Conservation (phyloP, 176 grass and related monocot species). For the Oryza brachyantha region DNA sequence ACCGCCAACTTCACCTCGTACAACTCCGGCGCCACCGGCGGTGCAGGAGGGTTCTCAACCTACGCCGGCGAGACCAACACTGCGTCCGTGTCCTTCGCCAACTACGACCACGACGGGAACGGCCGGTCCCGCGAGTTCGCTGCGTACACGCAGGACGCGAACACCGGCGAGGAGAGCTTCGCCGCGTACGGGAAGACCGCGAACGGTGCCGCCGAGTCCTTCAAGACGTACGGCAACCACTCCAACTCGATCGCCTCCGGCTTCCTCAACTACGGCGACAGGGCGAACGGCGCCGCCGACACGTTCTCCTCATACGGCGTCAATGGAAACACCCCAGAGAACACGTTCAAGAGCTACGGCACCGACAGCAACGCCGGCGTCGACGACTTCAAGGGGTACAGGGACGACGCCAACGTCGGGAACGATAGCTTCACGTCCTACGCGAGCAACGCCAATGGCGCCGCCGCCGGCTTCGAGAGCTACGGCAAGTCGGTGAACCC, state of each 20-base stretch:
- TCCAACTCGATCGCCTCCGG: slow-evolving; percentile 46
- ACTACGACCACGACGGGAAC: slow-evolving; percentile 46
- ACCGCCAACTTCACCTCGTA: slow-evolving; percentile 56
- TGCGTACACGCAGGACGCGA: slow-evolving; percentile 46
- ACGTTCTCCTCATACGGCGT: slow-evolving; percentile 39
- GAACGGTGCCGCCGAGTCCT: slow-evolving; percentile 35
- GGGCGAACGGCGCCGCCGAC: slow-evolving; percentile 44
- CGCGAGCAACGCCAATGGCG: slow-evolving; percentile 47
- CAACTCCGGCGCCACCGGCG: slow-evolving; percentile 35
- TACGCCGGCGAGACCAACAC: slow-evolving; percentile 44
- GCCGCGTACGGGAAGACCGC: slow-evolving; percentile 35
- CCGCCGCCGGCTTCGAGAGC: slow-evolving; percentile 40
- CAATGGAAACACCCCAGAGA: slow-evolving; percentile 41
- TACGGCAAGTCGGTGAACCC: slow-evolving; percentile 55
- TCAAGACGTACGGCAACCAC: slow-evolving; percentile 48
- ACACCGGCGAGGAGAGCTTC: slow-evolving; percentile 52
- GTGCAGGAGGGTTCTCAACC: slow-evolving; percentile 31
- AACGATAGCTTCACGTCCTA: slow-evolving; percentile 60
- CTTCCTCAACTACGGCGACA: slow-evolving; percentile 51
- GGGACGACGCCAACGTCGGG: slow-evolving; percentile 44
- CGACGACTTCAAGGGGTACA: slow-evolving; percentile 55
- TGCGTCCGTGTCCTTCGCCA: slow-evolving; percentile 29
- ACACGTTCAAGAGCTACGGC: slow-evolving; percentile 51
- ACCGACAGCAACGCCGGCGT: slow-evolving; percentile 44
- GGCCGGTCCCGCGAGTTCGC: slow-evolving; percentile 35